A percentile compares a stretch with the other conserved stretches of the same genome.
These are phyloP conservation scores for Rhodamnia argentea DNA, from an alignment of 345 rosid genomes.

Conservation along the genomic window DNA sequence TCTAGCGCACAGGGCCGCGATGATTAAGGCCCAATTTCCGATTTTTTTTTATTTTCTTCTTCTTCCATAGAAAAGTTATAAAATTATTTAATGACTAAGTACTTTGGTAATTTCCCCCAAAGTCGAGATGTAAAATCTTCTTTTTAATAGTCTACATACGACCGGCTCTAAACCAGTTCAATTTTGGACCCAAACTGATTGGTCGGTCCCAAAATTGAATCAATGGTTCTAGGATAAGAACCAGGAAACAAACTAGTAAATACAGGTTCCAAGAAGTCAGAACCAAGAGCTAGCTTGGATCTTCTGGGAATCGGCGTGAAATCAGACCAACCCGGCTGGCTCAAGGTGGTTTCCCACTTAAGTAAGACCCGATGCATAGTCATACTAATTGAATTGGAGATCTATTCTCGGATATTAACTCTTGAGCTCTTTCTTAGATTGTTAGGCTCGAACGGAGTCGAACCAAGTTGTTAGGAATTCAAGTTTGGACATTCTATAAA, in stretches of 20 bases:
- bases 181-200: too few relatives aligned
- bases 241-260: neutral
- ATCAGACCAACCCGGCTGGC: accelerated
- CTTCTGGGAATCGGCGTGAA: neutral
- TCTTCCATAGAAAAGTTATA: too few relatives aligned
- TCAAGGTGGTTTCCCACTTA: neutral
- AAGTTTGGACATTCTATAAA: neutral
- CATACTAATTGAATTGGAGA: neutral
- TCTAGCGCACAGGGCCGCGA: neutral
- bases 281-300: neutral
- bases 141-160: too few relatives aligned
- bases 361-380: accelerated
- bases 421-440: neutral
- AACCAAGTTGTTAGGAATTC: neutral
- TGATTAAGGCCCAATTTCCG: neutral
- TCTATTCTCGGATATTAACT: neutral
- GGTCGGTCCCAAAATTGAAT: too few relatives aligned
- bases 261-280: neutral
- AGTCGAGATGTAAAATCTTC: too few relatives aligned
- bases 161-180: too few relatives aligned
- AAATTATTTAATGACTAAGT: too few relatives aligned
- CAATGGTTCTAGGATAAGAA: neutral
- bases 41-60: neutral
- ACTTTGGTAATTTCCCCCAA: too few relatives aligned
- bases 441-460: neutral